Base-by-base conservation (phyloP, 352 stramenopile genomes). In the Discostella stelligera region DNA sequence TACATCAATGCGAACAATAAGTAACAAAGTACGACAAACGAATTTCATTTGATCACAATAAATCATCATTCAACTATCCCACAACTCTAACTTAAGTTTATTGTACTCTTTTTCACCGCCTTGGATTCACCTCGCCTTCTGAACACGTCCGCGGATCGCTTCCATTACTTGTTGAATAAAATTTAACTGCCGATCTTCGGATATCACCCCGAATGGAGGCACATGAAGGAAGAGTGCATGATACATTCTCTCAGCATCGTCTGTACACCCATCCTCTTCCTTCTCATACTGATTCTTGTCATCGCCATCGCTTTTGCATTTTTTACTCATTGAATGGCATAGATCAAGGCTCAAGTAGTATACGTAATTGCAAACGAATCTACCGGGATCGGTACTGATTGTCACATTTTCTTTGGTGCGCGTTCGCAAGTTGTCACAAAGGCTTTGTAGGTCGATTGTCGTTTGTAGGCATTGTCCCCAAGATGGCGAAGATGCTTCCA, bases 281-380 rank as follows among this genome's bases (percentile, higher is more conserved):
- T 37, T 32, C 16, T 9, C 6, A 6, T 23, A 32, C 39, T 49
- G 46, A 11, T 44, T 44, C 7, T 58, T 37, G 21, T 64, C 20
- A 54, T 50, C 25, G 30, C 13, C 3, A 71, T 44, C 48, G 13
- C 52, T 49, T n/a, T n/a, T n/a, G 6, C 23, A 18, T 60, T 58
- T 20, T 63, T 44, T 58, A 18, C 67, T 79, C 41, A 21, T 41
- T 14, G 64, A 69, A 59, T 58, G 49, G 66, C 83, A 89, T 20
- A 56, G 66, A 68, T 87, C 32, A 3, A 94, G 74, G 72, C 80
- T 89, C 1, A 79, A 70, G 67, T 72, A 92, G 69, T 94, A 91
- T 1, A 80, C 81, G 60, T 92, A 92, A 49, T 92, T 95, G 61
- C 90, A 95, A 49, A 95, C 87, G 74, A 93, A 95, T 23, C 89